These are phyloP conservation scores for Dothistroma septosporum DNA, from an alignment of 2,329 filamentous ascomycete species.

Conservation along the genomic window DNA sequence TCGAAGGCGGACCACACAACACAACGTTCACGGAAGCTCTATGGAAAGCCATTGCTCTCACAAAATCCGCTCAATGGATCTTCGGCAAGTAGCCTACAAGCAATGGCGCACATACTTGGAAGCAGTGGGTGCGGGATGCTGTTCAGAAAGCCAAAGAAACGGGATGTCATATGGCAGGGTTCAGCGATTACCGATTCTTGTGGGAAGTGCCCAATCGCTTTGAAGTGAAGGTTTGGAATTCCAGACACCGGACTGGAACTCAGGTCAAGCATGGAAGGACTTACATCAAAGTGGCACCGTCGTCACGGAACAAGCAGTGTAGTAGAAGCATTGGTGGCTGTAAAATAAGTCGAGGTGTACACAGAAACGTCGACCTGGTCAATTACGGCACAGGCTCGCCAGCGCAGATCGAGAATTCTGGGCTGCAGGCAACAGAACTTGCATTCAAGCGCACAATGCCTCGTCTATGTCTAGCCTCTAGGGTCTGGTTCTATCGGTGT, in stretches of 20 bases:
- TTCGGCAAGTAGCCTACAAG: conserved; percentile 23
- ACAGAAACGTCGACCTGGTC: too few relatives aligned
- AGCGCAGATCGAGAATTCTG: not conserved
- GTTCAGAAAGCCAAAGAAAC: conserved; percentile 11
- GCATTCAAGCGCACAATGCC: not conserved
- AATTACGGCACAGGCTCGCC: not conserved
- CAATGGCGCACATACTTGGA: conserved; percentile 20
- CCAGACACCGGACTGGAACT: not conserved
- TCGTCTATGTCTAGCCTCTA: not conserved
- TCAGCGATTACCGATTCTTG: not conserved
- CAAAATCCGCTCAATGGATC: conserved; percentile 44
- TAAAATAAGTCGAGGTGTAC: not conserved
- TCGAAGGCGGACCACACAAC: conserved; percentile 32
- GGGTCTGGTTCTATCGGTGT: not conserved
- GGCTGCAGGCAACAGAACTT: not conserved
- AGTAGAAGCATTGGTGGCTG: not conserved
- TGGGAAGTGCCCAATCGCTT: not conserved
- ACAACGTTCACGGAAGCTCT: conserved; percentile 46
- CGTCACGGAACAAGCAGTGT: not conserved
- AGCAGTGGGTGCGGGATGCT: conserved; percentile 26
- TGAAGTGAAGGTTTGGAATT: not conserved
- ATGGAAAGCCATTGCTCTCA: conserved; percentile 48
- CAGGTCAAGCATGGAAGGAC: not conserved
- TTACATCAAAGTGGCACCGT: not conserved
- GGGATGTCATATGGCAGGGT: not conserved